These are phyloP conservation scores for Acanthamoeba triangularis DNA, from an alignment of 208 protist genomes.

Conservation along the genomic window DNA sequence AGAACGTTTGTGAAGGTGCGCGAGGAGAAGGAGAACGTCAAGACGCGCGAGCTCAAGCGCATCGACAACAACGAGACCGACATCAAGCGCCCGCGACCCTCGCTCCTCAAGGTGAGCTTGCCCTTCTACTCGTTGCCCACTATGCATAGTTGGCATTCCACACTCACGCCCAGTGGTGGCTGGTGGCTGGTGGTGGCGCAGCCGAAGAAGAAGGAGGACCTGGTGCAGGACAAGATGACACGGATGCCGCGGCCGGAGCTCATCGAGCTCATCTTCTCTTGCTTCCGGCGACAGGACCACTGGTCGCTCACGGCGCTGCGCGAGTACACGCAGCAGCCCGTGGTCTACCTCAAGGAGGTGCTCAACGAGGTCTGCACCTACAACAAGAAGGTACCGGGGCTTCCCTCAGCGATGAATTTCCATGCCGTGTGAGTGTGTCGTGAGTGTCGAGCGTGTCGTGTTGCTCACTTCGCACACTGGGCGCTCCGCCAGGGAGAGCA, in stretches of 20 bases:
- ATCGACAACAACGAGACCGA: slow-evolving; percentile 33
- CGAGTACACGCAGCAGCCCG: slow-evolving; percentile 36
- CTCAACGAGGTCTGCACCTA: slow-evolving; percentile 44
- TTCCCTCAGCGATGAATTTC: not conserved
- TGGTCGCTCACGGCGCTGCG: slow-evolving; percentile 21
- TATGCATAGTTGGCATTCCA: too few relatives aligned
- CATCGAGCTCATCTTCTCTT: slow-evolving; percentile 66
- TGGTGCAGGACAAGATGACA: slow-evolving; percentile 59
- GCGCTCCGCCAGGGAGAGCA: not conserved
- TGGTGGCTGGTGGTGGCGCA: not conserved
- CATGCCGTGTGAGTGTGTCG: not conserved
- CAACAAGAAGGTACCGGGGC: slow-evolving; percentile 34
- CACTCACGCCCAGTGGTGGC: not conserved
- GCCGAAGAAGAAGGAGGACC: slow-evolving; percentile 59
- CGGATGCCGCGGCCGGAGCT: slow-evolving; percentile 21
- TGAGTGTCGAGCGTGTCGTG: too few relatives aligned
- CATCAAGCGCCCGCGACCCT: slow-evolving; percentile 40
- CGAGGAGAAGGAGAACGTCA: slow-evolving; percentile 63
- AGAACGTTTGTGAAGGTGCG: slow-evolving; percentile 20
- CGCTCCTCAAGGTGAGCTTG: not conserved
- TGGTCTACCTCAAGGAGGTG: slow-evolving; percentile 44
- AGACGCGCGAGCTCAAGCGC: slow-evolving; percentile 51
- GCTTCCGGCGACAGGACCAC: slow-evolving; percentile 43
- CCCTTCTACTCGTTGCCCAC: too few relatives aligned
- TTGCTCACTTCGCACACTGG: too few relatives aligned